These are phyloP conservation scores for Phytopythium cucurbitacearum DNA, from an alignment of 352 stramenopile species.

Conservation along the genomic window DNA sequence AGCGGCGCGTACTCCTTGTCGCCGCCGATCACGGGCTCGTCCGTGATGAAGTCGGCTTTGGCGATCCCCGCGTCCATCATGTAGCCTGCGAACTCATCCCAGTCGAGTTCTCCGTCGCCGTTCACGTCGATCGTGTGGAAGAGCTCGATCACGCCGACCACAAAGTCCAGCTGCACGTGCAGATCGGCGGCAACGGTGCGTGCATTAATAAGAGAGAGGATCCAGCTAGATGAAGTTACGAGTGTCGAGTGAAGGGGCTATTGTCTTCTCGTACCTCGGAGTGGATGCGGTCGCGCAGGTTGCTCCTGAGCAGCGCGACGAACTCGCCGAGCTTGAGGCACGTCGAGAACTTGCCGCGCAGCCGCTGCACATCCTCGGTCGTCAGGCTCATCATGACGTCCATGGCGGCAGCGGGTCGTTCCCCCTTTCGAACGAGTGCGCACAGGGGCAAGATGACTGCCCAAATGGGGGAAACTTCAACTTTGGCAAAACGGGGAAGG, in stretches of 20 bases:
- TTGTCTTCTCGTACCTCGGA: conserved; percentile 20
- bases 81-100: conserved; percentile 88
- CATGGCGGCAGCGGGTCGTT: conserved; percentile 23
- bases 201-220: neutral
- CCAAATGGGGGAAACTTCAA: too few relatives aligned
- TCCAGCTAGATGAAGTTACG: neutral
- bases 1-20: conserved; percentile 41
- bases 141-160: conserved; percentile 80
- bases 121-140: conserved; percentile 91
- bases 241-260: neutral
- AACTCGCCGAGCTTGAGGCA: conserved; percentile 62
- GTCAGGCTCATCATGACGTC: conserved; percentile 88
- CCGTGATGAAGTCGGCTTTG: conserved; percentile 47
- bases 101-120: conserved; percentile 80
- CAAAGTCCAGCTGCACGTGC: conserved; percentile 56
- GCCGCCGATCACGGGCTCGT: conserved; percentile 35
- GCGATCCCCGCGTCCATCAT: conserved; percentile 77
- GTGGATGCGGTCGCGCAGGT: conserved; percentile 59
- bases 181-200: neutral
- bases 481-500: too few relatives aligned
- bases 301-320: conserved; percentile 65
- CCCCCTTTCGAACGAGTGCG: too few relatives aligned
- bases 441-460: too few relatives aligned
- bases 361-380: conserved; percentile 61
- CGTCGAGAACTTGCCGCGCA: conserved; percentile 47